Conservation (phyloP, 305 asterid species). For the Plantago lanceolata region DNA sequence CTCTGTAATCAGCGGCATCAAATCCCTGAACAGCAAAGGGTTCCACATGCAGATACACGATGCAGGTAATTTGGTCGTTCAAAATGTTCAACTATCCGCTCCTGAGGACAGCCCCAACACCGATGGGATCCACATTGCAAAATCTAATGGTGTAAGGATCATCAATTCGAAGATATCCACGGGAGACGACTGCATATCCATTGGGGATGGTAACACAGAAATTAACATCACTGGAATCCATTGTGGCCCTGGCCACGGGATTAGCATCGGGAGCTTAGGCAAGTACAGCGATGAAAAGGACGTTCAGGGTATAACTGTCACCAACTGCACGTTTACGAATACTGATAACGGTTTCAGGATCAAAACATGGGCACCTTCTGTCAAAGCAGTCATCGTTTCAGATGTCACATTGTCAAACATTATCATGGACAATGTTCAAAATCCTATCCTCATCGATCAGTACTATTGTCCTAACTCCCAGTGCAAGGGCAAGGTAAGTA, state of each 20-base stretch:
- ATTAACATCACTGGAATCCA: constrained; percentile 8
- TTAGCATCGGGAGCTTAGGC: constrained; percentile 42
- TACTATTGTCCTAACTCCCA: constrained; percentile 23
- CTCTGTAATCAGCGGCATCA: constrained; percentile 1
- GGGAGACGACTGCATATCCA: constrained; percentile 41
- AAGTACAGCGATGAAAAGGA: constrained; percentile 19
- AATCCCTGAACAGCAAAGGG: constrained; percentile 30
- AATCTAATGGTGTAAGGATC: constrained; percentile 16
- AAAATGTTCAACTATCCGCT: constrained; percentile 21
- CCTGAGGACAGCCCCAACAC: constrained; percentile 38
- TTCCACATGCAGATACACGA: constrained; percentile 21
- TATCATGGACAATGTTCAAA: not conserved
- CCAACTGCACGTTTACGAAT: constrained; percentile 21
- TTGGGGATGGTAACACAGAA: constrained; percentile 26
- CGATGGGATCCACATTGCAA: constrained; percentile 34
- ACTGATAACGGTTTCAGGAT: constrained; percentile 35
- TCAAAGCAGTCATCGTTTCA: not conserved
- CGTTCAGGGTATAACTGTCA: constrained; percentile 25
- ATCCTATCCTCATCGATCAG: constrained; percentile 30
- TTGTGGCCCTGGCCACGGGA: constrained; percentile 46
- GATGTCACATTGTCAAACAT: constrained; percentile 15
- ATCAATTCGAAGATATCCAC: constrained; percentile 14
- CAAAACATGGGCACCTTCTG: constrained; percentile 27
- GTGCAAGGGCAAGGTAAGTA: constrained; percentile 16
- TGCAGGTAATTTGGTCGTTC: not conserved